A percentile compares a stretch with the other conserved stretches of the same genome.
Conservation (phyloP, 228 moss, liverwort and hornwort genomes). For the Sphagnum magellanicum region DNA sequence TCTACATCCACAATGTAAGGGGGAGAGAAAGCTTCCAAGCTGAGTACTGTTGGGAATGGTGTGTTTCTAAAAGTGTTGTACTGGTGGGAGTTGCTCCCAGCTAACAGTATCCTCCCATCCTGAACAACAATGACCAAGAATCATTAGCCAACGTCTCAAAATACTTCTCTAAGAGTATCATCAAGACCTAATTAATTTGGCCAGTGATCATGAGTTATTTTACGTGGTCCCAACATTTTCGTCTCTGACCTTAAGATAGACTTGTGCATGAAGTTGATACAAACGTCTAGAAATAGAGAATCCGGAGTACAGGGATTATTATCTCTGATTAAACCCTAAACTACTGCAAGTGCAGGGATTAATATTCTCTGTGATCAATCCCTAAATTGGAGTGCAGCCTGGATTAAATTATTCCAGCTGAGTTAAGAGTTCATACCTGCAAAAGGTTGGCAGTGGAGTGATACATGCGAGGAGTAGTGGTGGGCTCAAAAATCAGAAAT, state of each 20-base stretch:
- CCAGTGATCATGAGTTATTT: too few relatives aligned
- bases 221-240: too few relatives aligned
- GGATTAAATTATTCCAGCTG: too few relatives aligned
- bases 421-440: slow-evolving; percentile 15
- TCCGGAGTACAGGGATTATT: too few relatives aligned
- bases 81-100: slow-evolving; percentile 38
- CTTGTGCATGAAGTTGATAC: too few relatives aligned
- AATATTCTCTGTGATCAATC: too few relatives aligned
- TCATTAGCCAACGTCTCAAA: background rate
- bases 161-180: background rate
- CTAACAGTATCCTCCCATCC: slow-evolving; percentile 30
- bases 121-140: background rate
- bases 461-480: slow-evolving; percentile 53
- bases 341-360: too few relatives aligned
- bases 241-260: too few relatives aligned
- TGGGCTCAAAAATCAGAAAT: slow-evolving; percentile 35
- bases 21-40: slow-evolving; percentile 40
- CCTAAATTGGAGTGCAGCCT: too few relatives aligned
- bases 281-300: too few relatives aligned
- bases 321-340: too few relatives aligned
- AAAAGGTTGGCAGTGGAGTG: slow-evolving; percentile 57
- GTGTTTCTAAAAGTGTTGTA: slow-evolving; percentile 19
- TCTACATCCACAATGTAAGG: slow-evolving; percentile 22
- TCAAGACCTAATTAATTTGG: background rate
- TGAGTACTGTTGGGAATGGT: slow-evolving; percentile 28